Evolutionary conservation across 1,284 basidiomycete genomes (phyloP).

Genomic region (Melampsora americana): DNA sequence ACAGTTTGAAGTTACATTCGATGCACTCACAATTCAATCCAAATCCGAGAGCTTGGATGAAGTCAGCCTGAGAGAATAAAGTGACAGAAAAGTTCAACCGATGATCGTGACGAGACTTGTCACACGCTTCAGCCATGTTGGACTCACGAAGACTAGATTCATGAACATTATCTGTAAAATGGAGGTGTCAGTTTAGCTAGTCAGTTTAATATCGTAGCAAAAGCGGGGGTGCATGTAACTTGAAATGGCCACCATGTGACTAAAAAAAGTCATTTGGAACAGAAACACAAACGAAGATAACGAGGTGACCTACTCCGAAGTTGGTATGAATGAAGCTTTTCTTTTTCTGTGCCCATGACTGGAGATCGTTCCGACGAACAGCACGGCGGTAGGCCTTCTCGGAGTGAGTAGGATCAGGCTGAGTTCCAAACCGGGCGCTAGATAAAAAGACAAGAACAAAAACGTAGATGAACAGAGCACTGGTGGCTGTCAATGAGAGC

Average conservation of each 20-base stretch:
- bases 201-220: neutral
- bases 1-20: neutral
- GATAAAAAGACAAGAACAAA: slow-evolving; percentile 27
- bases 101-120: neutral
- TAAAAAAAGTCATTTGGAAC: neutral
- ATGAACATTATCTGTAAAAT: slow-evolving; percentile 35
- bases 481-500: slow-evolving; percentile 34
- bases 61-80: slow-evolving; percentile 15
- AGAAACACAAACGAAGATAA: too few relatives aligned
- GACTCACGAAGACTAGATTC: slow-evolving; percentile 36
- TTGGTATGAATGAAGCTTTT: slow-evolving; percentile 3
- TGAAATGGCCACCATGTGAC: neutral
- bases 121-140: neutral
- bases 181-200: neutral
- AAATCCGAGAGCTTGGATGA: slow-evolving; percentile 41
- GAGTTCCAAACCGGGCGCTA: neutral
- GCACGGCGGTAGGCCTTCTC: neutral
- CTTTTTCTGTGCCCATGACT: neutral
- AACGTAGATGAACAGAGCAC: slow-evolving; percentile 27
- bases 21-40: slow-evolving; percentile 37
- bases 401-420: neutral
- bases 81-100: neutral
- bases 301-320: slow-evolving; percentile 12
- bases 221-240: neutral
- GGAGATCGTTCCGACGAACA: neutral